Evolutionary conservation across 768 basidiomycete species (phyloP).

Genomic region (Boletus eberwhitei): DNA sequence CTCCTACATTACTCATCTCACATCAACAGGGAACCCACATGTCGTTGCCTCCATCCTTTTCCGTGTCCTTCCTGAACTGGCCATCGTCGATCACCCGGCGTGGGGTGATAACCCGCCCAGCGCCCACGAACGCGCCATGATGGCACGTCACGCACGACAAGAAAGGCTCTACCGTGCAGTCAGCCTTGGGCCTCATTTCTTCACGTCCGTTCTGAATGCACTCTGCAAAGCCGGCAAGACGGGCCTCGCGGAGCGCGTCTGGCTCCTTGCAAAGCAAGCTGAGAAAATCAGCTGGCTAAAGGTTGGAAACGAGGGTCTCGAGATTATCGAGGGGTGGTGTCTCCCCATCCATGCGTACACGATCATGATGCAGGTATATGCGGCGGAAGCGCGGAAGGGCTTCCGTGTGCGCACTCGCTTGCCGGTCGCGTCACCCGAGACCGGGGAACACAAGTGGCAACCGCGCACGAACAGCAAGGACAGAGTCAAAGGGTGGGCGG

Average conservation of each 20-base stretch:
- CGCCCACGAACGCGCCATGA: slow-evolving; percentile 23
- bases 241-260: slow-evolving; percentile 60
- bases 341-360: slow-evolving; percentile 69
- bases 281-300: slow-evolving; percentile 51
- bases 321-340: slow-evolving; percentile 50
- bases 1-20: slow-evolving; percentile 50
- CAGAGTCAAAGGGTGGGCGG: slow-evolving; percentile 36
- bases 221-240: slow-evolving; percentile 53
- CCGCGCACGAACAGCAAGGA: slow-evolving; percentile 13
- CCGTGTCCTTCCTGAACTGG: slow-evolving; percentile 53
- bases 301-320: slow-evolving; percentile 17
- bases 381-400: slow-evolving; percentile 38
- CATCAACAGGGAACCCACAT: slow-evolving; percentile 45
- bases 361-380: slow-evolving; percentile 64
- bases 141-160: slow-evolving; percentile 25
- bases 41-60: slow-evolving; percentile 49
- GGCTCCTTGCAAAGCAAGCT: slow-evolving; percentile 57
- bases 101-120: slow-evolving; percentile 31
- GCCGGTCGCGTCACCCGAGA: neutral
- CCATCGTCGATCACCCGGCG: slow-evolving; percentile 37
- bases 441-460: slow-evolving; percentile 14
- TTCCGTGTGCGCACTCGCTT: slow-evolving; percentile 13
- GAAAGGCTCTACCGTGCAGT: slow-evolving; percentile 42
- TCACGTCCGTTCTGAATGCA: slow-evolving; percentile 57
- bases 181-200: slow-evolving; percentile 55